These are phyloP conservation scores for Fusarium subtropicale DNA, from an alignment of 2,329 filamentous ascomycete species.

Conservation along the genomic window DNA sequence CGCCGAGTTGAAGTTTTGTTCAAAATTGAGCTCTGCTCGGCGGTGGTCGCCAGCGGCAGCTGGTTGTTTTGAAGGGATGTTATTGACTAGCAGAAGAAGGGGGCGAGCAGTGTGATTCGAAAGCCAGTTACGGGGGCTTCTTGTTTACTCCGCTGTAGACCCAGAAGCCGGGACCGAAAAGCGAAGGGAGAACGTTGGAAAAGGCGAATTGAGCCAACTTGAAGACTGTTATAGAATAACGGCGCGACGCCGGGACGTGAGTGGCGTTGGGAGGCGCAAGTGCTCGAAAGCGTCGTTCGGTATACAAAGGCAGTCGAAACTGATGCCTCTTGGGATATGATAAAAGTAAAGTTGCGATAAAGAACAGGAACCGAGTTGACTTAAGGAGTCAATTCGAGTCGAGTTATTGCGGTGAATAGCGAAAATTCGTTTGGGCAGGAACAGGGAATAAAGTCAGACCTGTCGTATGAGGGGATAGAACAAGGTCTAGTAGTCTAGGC, in stretches of 20 bases:
- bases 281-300: constrained; percentile 12
- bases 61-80: constrained; percentile 19
- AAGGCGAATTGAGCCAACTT: constrained; percentile 92
- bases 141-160: constrained; percentile 97
- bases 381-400: constrained; percentile 32
- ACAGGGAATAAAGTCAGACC: constrained; percentile 35
- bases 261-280: constrained; percentile 15
- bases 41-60: constrained; percentile 40
- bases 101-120: constrained; percentile 18
- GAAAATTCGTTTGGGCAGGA: constrained; percentile 31
- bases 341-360: constrained; percentile 10
- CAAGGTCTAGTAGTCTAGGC: constrained; percentile 28
- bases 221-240: constrained; percentile 67
- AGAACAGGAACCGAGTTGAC: constrained; percentile 20
- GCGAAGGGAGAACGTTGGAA: constrained; percentile 80
- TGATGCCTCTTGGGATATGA: constrained; percentile 7
- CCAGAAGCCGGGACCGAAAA: constrained; percentile 92
- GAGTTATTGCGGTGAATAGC: constrained; percentile 30
- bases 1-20: constrained; percentile 51
- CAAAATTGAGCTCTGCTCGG: constrained; percentile 47
- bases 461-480: constrained; percentile 23
- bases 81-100: constrained; percentile 13
- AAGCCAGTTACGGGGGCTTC: constrained; percentile 90
- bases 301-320: constrained; percentile 13
- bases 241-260: constrained; percentile 40